Conservation (phyloP, 2,329 filamentous ascomycete species). For the Talaromyces pinophilus region DNA sequence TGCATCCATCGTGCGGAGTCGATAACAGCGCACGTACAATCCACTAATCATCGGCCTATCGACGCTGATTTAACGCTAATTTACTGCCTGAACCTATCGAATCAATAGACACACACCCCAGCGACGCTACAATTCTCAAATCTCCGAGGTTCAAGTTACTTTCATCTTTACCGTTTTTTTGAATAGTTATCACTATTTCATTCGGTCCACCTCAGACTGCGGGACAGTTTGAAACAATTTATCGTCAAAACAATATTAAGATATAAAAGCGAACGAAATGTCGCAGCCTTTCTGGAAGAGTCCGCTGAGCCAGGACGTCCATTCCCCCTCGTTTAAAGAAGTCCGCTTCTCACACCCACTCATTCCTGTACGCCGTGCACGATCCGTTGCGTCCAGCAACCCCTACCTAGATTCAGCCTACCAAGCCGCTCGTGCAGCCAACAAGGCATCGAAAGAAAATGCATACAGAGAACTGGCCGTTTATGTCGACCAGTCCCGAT, state of each 20-base stretch:
- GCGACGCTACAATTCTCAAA: background rate
- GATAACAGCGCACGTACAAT: conserved; percentile 12
- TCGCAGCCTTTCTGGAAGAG: conserved; percentile 11
- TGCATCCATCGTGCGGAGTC: conserved; percentile 8
- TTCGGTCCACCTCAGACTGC: conserved; percentile 4
- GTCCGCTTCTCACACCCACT: conserved; percentile 45
- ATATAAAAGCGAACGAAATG: background rate
- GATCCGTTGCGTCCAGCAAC: conserved; percentile 42
- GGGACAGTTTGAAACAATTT: background rate
- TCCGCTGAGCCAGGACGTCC: conserved; percentile 5
- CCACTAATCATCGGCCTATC: background rate
- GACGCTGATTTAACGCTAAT: background rate
- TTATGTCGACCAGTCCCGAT: conserved; percentile 46
- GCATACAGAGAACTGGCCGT: conserved; percentile 32
- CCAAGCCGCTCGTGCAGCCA: conserved; percentile 27
- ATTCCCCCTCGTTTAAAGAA: conserved; percentile 38
- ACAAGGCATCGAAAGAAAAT: conserved; percentile 11
- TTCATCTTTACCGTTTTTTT: background rate
- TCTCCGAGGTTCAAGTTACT: conserved; percentile 2
- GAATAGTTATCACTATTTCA: background rate
- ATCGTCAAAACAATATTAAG: background rate
- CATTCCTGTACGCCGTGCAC: conserved; percentile 39
- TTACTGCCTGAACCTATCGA: background rate
- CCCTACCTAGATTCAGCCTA: conserved; percentile 34
- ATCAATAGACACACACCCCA: background rate